Conservation (phyloP, 768 basidiomycete genomes). For the Termitomyces sp. region DNA sequence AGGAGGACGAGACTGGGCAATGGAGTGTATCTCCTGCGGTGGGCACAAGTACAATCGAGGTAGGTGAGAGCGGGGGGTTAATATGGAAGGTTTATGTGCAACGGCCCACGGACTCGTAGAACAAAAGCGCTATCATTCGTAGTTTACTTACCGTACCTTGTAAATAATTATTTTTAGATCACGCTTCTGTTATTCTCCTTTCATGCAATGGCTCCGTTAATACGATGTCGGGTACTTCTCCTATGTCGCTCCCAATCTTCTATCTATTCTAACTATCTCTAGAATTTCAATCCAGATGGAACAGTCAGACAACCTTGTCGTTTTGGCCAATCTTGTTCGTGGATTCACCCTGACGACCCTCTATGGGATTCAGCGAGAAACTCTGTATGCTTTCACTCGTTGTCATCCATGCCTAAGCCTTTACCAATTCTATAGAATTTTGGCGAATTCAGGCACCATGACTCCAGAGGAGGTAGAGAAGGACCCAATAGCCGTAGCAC, state of each 20-base stretch:
- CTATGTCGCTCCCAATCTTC: neutral
- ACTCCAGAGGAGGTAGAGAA: neutral
- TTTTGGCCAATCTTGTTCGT: slow-evolving; percentile 13
- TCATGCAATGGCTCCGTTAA: neutral
- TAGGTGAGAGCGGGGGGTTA: slow-evolving; percentile 68
- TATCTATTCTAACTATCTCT: neutral
- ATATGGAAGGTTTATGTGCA: slow-evolving; percentile 71
- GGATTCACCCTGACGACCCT: slow-evolving; percentile 22
- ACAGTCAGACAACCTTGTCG: slow-evolving; percentile 14
- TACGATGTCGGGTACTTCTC: slow-evolving; percentile 17
- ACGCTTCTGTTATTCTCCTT: neutral
- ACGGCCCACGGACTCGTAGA: slow-evolving; percentile 25
- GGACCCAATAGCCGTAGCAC: neutral
- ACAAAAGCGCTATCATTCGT: neutral
- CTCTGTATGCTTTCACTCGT: neutral
- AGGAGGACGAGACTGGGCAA: slow-evolving; percentile 40
- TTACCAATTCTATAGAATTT: neutral
- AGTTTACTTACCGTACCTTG: slow-evolving; percentile 4
- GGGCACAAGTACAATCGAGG: slow-evolving; percentile 63
- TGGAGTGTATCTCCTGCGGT: slow-evolving; percentile 62
- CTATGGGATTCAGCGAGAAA: slow-evolving; percentile 16
- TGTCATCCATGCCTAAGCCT: neutral
- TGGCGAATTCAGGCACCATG: neutral
- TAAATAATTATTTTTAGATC: slow-evolving; percentile 13
- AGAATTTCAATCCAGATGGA: slow-evolving; percentile 23